Conservation (phyloP, 108 stramenopile species). For the Nannochloropsis salina region DNA sequence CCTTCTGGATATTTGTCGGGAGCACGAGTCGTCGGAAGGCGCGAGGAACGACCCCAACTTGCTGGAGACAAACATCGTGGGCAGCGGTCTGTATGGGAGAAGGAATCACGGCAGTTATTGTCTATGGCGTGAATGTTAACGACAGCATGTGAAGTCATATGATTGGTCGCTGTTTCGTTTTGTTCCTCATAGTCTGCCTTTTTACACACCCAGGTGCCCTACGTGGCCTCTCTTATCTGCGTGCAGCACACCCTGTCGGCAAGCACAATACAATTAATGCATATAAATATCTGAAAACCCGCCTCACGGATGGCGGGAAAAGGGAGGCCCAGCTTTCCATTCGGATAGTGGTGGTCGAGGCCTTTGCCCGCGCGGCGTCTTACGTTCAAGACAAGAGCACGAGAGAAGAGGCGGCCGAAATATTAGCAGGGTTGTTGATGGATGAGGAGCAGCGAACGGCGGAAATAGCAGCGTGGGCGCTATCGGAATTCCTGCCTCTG, state of each 20-base stretch:
- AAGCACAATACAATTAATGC: not conserved
- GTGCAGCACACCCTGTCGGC: not conserved
- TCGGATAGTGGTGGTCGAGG: not conserved
- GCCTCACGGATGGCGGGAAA: not conserved
- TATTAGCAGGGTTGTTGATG: not conserved
- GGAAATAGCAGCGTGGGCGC: not conserved
- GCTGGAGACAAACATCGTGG: not conserved
- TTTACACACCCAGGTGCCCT: not conserved
- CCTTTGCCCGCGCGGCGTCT: not conserved
- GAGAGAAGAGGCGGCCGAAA: not conserved
- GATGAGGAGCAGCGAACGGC: not conserved
- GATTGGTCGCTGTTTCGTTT: too few relatives aligned
- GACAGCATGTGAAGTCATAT: too few relatives aligned
- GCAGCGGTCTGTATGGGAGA: not conserved
- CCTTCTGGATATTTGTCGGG: not conserved
- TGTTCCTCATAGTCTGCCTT: too few relatives aligned
- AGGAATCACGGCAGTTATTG: not conserved
- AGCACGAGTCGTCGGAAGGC: not conserved
- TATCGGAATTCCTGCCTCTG: not conserved
- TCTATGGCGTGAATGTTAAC: too few relatives aligned
- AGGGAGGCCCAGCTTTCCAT: not conserved
- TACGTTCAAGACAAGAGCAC: slow-evolving; percentile 5
- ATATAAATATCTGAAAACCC: not conserved
- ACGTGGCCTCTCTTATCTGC: not conserved
- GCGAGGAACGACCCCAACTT: not conserved